Percentiles rank a stretch among this genome's conserved stretches.
Evolutionary conservation across 179 eudicot genomes (phyloP).

Genomic region (Beta lomatogona): DNA sequence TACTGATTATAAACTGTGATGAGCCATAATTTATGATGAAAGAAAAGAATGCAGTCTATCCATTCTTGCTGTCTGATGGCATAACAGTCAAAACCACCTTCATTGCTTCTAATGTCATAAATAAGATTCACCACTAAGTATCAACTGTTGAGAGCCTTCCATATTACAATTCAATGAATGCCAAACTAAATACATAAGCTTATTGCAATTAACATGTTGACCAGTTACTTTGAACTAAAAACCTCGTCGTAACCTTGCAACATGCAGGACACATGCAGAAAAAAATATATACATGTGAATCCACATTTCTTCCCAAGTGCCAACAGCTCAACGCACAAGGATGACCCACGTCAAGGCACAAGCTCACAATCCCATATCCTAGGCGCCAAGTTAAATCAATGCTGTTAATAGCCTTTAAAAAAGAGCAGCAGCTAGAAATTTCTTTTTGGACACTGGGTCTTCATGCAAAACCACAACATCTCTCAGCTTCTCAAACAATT

Average conservation of each 20-base stretch:
- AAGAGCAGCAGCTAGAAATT: constrained; percentile 66
- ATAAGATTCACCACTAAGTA: constrained; percentile 12
- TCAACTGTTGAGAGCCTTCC: constrained; percentile 23
- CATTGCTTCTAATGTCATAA: constrained; percentile 10
- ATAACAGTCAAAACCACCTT: constrained; percentile 16
- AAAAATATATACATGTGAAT: constrained; percentile 22
- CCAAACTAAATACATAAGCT: constrained; percentile 21
- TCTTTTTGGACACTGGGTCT: constrained; percentile 63
- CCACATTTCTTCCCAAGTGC: constrained; percentile 5
- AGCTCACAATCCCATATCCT: constrained; percentile 10
- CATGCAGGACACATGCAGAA: constrained; percentile 22
- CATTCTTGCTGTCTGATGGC: background rate
- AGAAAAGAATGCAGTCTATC: background rate
- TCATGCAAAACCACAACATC: constrained; percentile 73
- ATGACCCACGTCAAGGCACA: constrained; percentile 16
- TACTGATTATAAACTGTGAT: background rate
- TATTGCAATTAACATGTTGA: constrained; percentile 30
- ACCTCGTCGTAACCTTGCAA: constrained; percentile 33
- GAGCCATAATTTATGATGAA: constrained; percentile 9
- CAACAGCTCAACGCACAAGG: constrained; percentile 11
- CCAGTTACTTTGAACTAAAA: constrained; percentile 38
- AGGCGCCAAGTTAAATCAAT: constrained; percentile 8
- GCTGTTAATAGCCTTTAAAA: constrained; percentile 21
- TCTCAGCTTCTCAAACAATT: constrained; percentile 63
- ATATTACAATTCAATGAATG: constrained; percentile 24